phyloP scores from a whole-genome alignment of 805 yeast species.

The Isabelozyma pseudorhagii region DNA sequence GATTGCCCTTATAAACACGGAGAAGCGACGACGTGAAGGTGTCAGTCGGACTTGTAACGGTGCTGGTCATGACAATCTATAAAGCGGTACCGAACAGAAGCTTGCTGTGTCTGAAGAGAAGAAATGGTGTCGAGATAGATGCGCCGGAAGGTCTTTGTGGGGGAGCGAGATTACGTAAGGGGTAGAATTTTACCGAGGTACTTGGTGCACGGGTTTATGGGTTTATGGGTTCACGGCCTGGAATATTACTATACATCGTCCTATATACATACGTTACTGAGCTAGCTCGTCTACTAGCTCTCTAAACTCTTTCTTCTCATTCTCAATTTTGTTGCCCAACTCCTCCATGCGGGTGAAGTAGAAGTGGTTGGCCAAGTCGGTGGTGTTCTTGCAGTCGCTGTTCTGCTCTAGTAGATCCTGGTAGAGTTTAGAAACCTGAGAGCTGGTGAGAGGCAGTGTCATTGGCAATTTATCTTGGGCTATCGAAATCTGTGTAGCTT shows the following conservation, averaged over 20 bases:
- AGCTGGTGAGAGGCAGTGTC: constrained; percentile 11
- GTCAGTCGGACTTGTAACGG: not conserved
- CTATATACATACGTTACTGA: not conserved
- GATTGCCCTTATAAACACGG: constrained; percentile 35
- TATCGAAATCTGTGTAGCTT: constrained; percentile 20
- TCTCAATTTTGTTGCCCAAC: constrained; percentile 21
- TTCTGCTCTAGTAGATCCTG: constrained; percentile 21
- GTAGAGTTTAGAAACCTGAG: constrained; percentile 22
- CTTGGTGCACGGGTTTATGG: not conserved
- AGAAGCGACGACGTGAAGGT: constrained; percentile 24
- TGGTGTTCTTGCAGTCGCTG: constrained; percentile 26
- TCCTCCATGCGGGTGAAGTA: constrained; percentile 32
- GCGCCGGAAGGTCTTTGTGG: too few species aligned
- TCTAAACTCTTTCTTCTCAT: constrained; percentile 22
- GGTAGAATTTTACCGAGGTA: not conserved
- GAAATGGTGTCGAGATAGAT: too few species aligned
- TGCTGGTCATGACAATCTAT: not conserved
- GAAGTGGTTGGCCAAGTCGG: constrained; percentile 35
- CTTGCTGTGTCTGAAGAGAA: too few species aligned
- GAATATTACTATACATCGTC: not conserved
- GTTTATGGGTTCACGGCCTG: too few species aligned
- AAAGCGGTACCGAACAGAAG: too few species aligned
- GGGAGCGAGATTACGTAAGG: not conserved
- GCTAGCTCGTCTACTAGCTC: constrained; percentile 4
- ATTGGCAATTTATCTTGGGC: constrained; percentile 13